Percentiles rank a stretch among this genome's conserved stretches.
phyloP scores from a whole-genome alignment of 306 rosid species.

The Castanopsis chinensis region DNA sequence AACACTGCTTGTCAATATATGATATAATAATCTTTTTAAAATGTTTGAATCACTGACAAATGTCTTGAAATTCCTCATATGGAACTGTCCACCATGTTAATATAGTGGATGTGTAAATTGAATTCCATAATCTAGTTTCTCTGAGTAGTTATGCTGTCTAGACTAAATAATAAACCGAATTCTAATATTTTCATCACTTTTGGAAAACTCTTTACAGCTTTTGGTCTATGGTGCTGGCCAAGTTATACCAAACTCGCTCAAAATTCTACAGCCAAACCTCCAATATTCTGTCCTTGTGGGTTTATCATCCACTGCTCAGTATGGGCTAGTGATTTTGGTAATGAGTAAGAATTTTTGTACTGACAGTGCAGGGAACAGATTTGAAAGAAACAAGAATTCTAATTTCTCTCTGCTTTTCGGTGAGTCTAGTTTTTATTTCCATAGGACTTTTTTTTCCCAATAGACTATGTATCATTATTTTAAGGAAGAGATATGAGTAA shows the following conservation, averaged over 20 bases:
- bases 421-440: constrained; percentile 39
- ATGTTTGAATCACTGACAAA: neutral
- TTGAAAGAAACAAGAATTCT: constrained; percentile 63
- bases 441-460: neutral
- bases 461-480: neutral
- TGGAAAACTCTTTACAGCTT: constrained; percentile 48
- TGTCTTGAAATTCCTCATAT: neutral
- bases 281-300: constrained; percentile 61
- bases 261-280: constrained; percentile 57
- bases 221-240: constrained; percentile 84
- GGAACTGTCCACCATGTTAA: neutral
- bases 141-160: neutral
- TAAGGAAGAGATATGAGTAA: neutral
- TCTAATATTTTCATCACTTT: constrained; percentile 19
- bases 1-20: too few species aligned
- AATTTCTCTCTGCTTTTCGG: constrained; percentile 64
- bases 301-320: constrained; percentile 51
- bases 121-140: neutral
- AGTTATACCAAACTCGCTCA: constrained; percentile 77
- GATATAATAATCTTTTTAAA: too few species aligned
- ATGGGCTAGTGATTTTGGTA: constrained; percentile 65
- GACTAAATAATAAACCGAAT: neutral
- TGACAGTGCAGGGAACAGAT: constrained; percentile 79
- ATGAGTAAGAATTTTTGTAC: constrained; percentile 80
- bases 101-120: neutral